Base-by-base conservation (phyloP, 768 basidiomycete genomes). In the Gyrodon lividus region DNA sequence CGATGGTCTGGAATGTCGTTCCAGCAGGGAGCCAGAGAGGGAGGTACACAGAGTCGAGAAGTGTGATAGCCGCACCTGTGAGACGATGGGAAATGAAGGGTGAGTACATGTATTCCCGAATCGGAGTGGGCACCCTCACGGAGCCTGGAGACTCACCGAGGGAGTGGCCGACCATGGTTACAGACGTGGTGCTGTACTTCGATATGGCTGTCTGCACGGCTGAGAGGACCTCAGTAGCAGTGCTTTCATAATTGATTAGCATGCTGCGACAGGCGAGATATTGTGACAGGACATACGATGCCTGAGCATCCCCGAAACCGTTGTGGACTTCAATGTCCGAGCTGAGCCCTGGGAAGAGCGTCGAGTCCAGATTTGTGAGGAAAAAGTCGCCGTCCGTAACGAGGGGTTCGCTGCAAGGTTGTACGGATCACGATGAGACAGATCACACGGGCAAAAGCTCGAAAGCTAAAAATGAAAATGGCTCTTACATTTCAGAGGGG, bases 111-210 rank as follows among this genome's bases (percentile, higher is more conserved):
- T 37, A 9, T 37, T 37, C 16, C 17, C 6, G 35, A 16, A 9
- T 37, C 16, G 35, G 35, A 20, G 24, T 20, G 12, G 6, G 19
- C 17, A 19, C 35, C 6, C 39, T 10, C 28, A 28, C 12, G 22
- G 43, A 20, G 20, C 20, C 26, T 39, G 5, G 7, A 13, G 13
- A 39, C 64, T 61, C n/a, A 76, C 70, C 53, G 58, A 74, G 54
- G 26, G 75, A 77, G 48, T 77, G 75, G 0, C 75, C 76, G n/a
- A 77, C 72, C 6, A 72, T 31, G 0, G 77, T 77, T 19, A 81
- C 73, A 5, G 68, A 58, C 6, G 20, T 69, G 0, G 72, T 62
- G 6, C 53, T 46, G 49, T 73, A 68, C 35, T 43, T 59, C 5
- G 67, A 67, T 55, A 81, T 64, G 19, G 73, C 62, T 6, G 50